phyloP scores from a whole-genome alignment of 108 stramenopile species.

The Cyclotella cryptica region DNA sequence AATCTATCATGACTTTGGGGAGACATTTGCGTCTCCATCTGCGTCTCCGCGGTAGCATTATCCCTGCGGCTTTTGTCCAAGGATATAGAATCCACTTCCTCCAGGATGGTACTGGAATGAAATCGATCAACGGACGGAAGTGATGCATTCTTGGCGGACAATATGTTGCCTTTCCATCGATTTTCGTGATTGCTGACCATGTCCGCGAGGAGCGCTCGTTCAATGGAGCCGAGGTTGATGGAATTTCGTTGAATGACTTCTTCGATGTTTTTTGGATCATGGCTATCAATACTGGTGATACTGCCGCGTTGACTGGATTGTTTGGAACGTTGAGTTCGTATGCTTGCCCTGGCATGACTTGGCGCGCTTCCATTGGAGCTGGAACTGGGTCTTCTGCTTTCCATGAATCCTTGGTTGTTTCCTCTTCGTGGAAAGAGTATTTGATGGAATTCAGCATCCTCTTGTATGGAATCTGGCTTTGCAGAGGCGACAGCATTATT shows the following conservation, averaged over 20 bases:
- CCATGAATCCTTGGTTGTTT: not conserved
- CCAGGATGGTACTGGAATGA: not conserved
- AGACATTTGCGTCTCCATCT: constrained; percentile 4
- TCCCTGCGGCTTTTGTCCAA: not conserved
- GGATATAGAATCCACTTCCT: not conserved
- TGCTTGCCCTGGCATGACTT: not conserved
- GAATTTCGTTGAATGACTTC: constrained; percentile 3
- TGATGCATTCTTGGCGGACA: not conserved
- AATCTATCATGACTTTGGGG: not conserved
- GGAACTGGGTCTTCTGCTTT: not conserved
- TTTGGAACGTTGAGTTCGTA: too few species aligned
- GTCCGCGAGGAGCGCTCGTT: constrained; percentile 7
- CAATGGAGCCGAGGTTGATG: constrained; percentile 16
- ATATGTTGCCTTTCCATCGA: constrained; percentile 18
- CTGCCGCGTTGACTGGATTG: not conserved
- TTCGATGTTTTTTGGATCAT: not conserved
- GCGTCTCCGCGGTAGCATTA: not conserved
- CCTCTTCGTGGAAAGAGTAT: constrained; percentile 10
- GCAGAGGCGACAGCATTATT: not conserved
- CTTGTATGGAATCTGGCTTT: not conserved
- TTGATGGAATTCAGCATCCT: not conserved
- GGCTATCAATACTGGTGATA: not conserved
- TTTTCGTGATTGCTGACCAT: not conserved
- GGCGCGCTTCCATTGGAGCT: not conserved
- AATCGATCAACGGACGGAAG: not conserved